Evolutionary conservation across 495 filamentous ascomycete species (phyloP).

Genomic region (Aspergillus kassunensis): DNA sequence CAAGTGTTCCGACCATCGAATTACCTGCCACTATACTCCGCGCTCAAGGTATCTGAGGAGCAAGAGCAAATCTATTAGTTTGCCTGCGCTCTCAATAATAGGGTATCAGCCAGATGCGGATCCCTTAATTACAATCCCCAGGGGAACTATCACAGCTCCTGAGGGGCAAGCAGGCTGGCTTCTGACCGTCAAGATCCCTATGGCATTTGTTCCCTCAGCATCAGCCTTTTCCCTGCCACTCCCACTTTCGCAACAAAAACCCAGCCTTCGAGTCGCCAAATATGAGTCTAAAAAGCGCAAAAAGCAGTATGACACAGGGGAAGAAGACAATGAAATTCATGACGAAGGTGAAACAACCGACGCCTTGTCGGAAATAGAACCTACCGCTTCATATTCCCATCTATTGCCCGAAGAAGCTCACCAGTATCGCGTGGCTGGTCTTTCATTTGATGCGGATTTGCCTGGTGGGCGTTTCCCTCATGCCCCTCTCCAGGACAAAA

Average conservation of each 20-base stretch:
- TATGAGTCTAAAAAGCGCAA: conserved; percentile 42
- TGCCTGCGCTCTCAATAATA: background rate
- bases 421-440: conserved; percentile 47
- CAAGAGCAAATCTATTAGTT: background rate
- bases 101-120: conserved; percentile 6
- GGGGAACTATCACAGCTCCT: conserved; percentile 9
- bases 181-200: conserved; percentile 17
- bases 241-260: conserved; percentile 34
- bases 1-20: too few relatives aligned
- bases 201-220: conserved; percentile 33
- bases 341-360: conserved; percentile 32
- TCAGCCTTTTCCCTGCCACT: conserved; percentile 41
- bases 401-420: conserved; percentile 43
- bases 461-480: conserved; percentile 45
- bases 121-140: conserved; percentile 5
- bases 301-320: conserved; percentile 26
- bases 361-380: conserved; percentile 29
- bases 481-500: conserved; percentile 20
- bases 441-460: conserved; percentile 39
- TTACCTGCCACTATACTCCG: too few relatives aligned
- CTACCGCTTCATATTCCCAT: conserved; percentile 24
- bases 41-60: too few relatives aligned
- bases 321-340: conserved; percentile 20
- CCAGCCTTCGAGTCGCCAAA: conserved; percentile 30
- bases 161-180: conserved; percentile 5